These are phyloP conservation scores for Spongospora subterranea DNA, from an alignment of 208 protist genomes.

Conservation along the genomic window DNA sequence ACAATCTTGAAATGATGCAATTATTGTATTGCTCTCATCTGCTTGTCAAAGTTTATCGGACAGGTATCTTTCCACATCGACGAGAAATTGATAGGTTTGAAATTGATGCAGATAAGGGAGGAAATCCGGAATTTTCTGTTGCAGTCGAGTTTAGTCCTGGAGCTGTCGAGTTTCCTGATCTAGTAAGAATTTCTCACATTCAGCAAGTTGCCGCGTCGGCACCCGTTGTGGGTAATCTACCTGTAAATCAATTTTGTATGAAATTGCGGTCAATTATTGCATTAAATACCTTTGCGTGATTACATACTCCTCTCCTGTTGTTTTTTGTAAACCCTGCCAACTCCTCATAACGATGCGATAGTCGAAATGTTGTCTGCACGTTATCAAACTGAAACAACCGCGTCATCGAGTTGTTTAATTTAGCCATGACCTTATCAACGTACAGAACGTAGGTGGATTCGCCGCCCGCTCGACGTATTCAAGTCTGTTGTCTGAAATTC, in stretches of 20 bases:
- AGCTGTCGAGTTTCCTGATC: not conserved
- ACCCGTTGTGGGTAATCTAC: not conserved
- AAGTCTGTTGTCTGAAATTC: too few species aligned
- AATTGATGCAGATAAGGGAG: not conserved
- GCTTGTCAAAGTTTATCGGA: not conserved
- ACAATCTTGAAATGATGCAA: constrained; percentile 7
- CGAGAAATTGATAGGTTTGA: not conserved
- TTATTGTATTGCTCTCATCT: not conserved
- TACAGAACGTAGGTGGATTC: too few species aligned
- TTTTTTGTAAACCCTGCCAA: too few species aligned
- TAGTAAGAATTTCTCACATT: not conserved
- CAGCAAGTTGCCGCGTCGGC: constrained; percentile 36
- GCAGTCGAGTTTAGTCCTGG: constrained; percentile 2
- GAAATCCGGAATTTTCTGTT: not conserved
- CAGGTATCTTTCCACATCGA: not conserved
- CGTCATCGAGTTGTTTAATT: too few species aligned
- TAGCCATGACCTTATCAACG: too few species aligned
- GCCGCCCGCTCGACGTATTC: too few species aligned
- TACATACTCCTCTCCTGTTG: too few species aligned
- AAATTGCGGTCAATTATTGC: not conserved
- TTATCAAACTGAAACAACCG: too few species aligned
- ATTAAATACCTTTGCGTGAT: too few species aligned
- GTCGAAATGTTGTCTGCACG: too few species aligned
- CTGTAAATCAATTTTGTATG: not conserved
- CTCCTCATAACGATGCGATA: too few species aligned